Evolutionary conservation across 116 monocot species (phyloP), one percentile per base, ranked within the genome.

Genomic region (Trichopus zeylanicus): DNA sequence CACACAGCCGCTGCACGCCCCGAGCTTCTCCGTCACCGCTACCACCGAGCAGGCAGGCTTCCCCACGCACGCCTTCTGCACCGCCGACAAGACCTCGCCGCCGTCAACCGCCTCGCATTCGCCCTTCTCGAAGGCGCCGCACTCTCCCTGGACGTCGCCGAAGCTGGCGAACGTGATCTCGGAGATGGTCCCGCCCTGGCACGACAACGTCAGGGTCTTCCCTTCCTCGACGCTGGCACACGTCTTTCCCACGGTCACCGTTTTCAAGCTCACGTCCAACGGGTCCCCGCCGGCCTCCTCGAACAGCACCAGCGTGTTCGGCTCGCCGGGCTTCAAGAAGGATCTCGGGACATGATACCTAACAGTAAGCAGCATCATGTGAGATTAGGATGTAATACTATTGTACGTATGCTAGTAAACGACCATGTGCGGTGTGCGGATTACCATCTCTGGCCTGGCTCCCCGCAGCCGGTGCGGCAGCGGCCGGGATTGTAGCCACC

Each of bases 361-460:
- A 7, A 23, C 55, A 55, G 0, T 4, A n/a, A n/a, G n/a, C n/a
- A n/a, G n/a, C n/a, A n/a, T n/a, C n/a, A n/a, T n/a, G n/a, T n/a
- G n/a, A n/a, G n/a, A n/a, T n/a, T n/a, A n/a, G n/a, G n/a, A n/a
- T n/a, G n/a, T n/a, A n/a, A n/a, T n/a, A n/a, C n/a, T n/a, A n/a
- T n/a, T n/a, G n/a, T n/a, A n/a, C n/a, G n/a, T n/a, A n/a, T n/a
- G n/a, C n/a, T n/a, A n/a, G n/a, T n/a, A n/a, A n/a, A n/a, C n/a
- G n/a, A n/a, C n/a, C n/a, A n/a, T 53, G 13, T n/a, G n/a, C n/a
- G n/a, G n/a, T n/a, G n/a, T n/a, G n/a, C n/a, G 20, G 9, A 53
- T 12, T 61, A 79, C 80, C 74, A 74, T 71, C 67, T 80, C 31
- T 80, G 80, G 35, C 70, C 62, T 15, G 70, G 47, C 53, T 75